Evolutionary conservation across 495 filamentous ascomycete genomes (phyloP), one percentile per base, ranked within the genome.

Genomic region (Articulospora tetracladia): DNA sequence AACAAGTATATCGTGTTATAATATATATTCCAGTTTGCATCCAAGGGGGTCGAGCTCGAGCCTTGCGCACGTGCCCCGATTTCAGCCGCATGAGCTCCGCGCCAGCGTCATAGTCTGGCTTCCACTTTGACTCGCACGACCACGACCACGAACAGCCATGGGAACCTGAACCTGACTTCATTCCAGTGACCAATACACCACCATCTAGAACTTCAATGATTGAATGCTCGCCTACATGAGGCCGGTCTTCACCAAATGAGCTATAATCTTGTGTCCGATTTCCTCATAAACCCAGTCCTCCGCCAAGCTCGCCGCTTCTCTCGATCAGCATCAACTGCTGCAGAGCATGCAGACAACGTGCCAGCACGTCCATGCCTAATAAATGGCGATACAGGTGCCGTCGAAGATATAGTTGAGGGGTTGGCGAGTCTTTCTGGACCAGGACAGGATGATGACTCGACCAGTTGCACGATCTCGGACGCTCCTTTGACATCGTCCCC

Each of bases 271-370:
- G 81, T 93, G 58, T 80, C 81, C 46, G 87, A 90, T 28, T 86
- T 92, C 65, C 72, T 93, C 61, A 86, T 90, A 68, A 88, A 89
- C 63, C 85, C 89, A 53, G 88, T 90, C 68, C 76, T 91, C 67
- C 87, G 87, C 72, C 83, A 89, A 74, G 86, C 86, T 61, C 83
- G 86, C 60, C 85, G 87, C 61, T 84, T 88, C 69, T 89, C 87
- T 46, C 71, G 67, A n/a, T 60, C 63, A 22, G 59, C 53, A 50
- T 49, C 47, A 36, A 50, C 58, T 15, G 15, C 50, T 15, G 3
- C 23, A 10, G 44, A 62, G 24, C 11, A 44, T 17, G 39, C 3
- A 3, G 39, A 44, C 17, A 59, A 20, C 25, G 47, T 13, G 4
- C 47, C 23, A 25, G 20, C 25, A 12, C 4, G 19, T 11, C 12